Conservation (phyloP, 306 rosid genomes). For the Lagenaria siceraria region DNA sequence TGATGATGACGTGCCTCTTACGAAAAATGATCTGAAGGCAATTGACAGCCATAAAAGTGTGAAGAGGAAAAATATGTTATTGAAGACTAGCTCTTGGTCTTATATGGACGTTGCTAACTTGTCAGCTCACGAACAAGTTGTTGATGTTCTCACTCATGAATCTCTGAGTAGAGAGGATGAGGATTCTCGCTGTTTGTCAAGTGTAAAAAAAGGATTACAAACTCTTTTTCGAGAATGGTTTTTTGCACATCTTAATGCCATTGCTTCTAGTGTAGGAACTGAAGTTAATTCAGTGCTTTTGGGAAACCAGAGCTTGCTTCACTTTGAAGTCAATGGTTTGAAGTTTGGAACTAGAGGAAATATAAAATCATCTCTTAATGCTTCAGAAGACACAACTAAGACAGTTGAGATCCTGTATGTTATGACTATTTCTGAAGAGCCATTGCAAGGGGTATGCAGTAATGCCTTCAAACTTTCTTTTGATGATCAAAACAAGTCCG, state of each 20-base stretch:
- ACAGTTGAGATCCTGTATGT: constrained; percentile 39
- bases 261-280: constrained; percentile 40
- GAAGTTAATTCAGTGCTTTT: constrained; percentile 49
- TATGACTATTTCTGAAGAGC: constrained; percentile 40
- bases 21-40: constrained; percentile 47
- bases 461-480: constrained; percentile 44
- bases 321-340: constrained; percentile 39
- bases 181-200: constrained; percentile 30
- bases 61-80: constrained; percentile 29
- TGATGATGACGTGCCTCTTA: constrained; percentile 30
- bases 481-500: constrained; percentile 28
- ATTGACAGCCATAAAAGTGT: constrained; percentile 22
- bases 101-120: constrained; percentile 40
- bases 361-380: constrained; percentile 24
- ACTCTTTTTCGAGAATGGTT: constrained; percentile 58
- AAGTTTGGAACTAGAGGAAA: constrained; percentile 30
- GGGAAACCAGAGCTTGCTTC: constrained; percentile 60
- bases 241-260: constrained; percentile 54
- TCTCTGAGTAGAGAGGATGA: constrained; percentile 31
- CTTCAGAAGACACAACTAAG: constrained; percentile 29
- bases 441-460: constrained; percentile 26
- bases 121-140: constrained; percentile 42
- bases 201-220: constrained; percentile 35
- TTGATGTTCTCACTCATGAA: constrained; percentile 38
- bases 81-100: constrained; percentile 28